These are phyloP conservation scores for Trichoderma sp. DNA, from an alignment of 2,329 filamentous ascomycete genomes.

Conservation along the genomic window DNA sequence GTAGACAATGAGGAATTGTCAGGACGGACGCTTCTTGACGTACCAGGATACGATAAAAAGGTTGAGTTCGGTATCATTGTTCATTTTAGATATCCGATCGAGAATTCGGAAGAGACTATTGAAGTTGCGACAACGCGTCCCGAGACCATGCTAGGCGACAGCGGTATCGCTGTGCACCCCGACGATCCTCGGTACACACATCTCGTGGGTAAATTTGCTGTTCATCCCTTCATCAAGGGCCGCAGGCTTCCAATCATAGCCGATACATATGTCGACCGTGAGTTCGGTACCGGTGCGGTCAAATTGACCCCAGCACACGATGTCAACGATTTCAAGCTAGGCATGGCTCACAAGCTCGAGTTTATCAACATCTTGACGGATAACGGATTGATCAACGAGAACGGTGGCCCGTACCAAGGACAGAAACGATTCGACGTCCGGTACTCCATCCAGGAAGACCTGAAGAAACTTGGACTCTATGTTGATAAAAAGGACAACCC, in stretches of 20 bases:
- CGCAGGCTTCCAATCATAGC: background rate
- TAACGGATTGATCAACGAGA: background rate
- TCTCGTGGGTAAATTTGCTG: background rate
- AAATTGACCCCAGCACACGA: background rate
- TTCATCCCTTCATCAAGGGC: background rate
- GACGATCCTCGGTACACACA: background rate
- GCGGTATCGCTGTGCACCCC: background rate
- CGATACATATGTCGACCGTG: background rate
- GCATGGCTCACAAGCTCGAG: background rate
- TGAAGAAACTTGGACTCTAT: background rate
- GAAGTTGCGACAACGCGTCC: background rate
- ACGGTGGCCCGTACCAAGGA: background rate
- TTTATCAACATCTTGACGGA: background rate
- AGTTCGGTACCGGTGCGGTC: background rate
- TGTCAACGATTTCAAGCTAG: background rate
- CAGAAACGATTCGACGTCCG: background rate
- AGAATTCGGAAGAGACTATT: background rate
- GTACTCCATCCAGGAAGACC: background rate
- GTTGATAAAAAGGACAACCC: background rate
- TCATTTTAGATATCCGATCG: background rate
- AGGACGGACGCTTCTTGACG: background rate
- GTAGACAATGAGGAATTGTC: background rate
- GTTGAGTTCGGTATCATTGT: background rate
- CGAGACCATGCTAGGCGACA: background rate
- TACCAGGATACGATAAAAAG: background rate